Evolutionary conservation across 2,329 filamentous ascomycete species (phyloP), one percentile per base, ranked within the genome.

Genomic region (Elsinoe ampelina): DNA sequence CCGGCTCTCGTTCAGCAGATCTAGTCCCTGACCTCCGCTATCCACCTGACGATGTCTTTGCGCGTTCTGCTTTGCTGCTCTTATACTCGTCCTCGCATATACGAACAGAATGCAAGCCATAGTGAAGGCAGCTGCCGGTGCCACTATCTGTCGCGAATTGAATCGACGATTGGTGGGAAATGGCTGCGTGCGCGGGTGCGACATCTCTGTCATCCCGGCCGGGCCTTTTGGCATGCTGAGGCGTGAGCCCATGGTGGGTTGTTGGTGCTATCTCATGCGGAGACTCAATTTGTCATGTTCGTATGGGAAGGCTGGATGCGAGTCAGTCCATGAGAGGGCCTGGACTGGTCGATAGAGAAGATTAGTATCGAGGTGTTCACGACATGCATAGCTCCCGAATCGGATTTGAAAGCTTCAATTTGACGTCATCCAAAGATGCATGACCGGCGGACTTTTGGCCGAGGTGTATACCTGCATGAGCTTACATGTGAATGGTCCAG

Each of bases 51-150:
- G 72, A 55, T 81, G 78, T 60, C 74, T 72, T 62, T 81, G 76
- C 0, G 83, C 83, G 61, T 86, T 85, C 47, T 79, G 74, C 63
- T 85, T 85, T 2, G 85, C 85, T 20, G 82, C 80, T 59, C 78
- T 75, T 60, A 87, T 87, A 20, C 80, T 83, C 7, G 79, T 84
- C 52, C 84, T 73, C 26, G 82, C 75, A 69, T 87, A 87, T 34
- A 78, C 70, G 67, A 80, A 81, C 32, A 83, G 75, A 19, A 84
- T 65, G 50, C 77, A 68, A 13, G 81, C 81, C 81, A 84, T 83
- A 12, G 78, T 79, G 61, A 82, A 73, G 22, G 81, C 81, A n/a
- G 80, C 81, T n/a, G 82, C 72, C 4, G 82, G 81, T 2, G 80
- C 81, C 58, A 80, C 77, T 36, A 82, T 64, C 3, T 77, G 80